These are phyloP conservation scores for Entoloma clypeatum DNA, from an alignment of 1,284 basidiomycete species.

Conservation along the genomic window DNA sequence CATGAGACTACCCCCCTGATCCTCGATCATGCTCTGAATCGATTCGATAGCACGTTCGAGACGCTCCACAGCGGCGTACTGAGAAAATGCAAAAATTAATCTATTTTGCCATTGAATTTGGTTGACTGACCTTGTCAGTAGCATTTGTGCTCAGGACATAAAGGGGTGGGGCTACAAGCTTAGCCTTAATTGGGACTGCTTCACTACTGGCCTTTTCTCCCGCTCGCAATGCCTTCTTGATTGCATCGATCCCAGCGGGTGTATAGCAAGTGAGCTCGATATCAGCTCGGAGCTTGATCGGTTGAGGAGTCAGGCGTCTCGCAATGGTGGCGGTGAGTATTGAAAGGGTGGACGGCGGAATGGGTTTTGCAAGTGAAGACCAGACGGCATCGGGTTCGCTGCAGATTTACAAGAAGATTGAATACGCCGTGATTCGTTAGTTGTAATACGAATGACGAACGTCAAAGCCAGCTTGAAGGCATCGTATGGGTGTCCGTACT, in stretches of 20 bases:
- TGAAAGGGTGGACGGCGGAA: slow-evolving; percentile 58
- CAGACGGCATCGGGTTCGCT: slow-evolving; percentile 90
- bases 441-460: slow-evolving; percentile 45
- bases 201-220: slow-evolving; percentile 89
- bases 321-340: slow-evolving; percentile 88
- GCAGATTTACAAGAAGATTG: slow-evolving; percentile 9
- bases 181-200: slow-evolving; percentile 94
- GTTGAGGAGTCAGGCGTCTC: slow-evolving; percentile 93
- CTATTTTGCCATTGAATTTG: neutral
- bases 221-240: slow-evolving; percentile 87
- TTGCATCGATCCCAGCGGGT: slow-evolving; percentile 96
- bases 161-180: slow-evolving; percentile 93
- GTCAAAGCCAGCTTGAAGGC: slow-evolving; percentile 96
- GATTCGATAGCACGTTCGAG: slow-evolving; percentile 92
- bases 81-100: slow-evolving; percentile 1
- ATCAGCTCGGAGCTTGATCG: slow-evolving; percentile 98
- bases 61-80: slow-evolving; percentile 87
- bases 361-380: slow-evolving; percentile 60
- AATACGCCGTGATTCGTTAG: neutral
- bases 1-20: slow-evolving; percentile 80
- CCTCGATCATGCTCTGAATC: slow-evolving; percentile 83
- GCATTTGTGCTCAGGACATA: slow-evolving; percentile 96
- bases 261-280: slow-evolving; percentile 97
- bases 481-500: slow-evolving; percentile 95
- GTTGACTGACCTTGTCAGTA: slow-evolving; percentile 79